Percentiles rank a stretch among this genome's conserved stretches.
phyloP scores from a whole-genome alignment of 2,329 filamentous ascomycete species.

The Scedosporium dehoogii region DNA sequence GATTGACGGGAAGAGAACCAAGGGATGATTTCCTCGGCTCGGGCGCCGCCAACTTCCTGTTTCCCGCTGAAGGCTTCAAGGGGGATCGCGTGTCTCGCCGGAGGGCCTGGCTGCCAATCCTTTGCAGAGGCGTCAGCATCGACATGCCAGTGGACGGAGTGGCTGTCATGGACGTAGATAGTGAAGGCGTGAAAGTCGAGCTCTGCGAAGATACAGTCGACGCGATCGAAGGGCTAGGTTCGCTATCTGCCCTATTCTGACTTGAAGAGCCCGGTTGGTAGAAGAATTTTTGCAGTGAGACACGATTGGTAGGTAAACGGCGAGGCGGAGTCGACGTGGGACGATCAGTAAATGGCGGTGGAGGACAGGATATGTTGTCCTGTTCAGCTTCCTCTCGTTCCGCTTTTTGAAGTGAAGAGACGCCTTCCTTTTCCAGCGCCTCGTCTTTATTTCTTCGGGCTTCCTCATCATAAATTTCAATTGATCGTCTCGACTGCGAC shows the following conservation, averaged over 20 bases:
- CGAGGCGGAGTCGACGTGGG: background rate
- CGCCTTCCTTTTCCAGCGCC: background rate
- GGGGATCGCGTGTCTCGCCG: constrained; percentile 16
- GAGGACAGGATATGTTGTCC: background rate
- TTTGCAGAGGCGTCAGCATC: constrained; percentile 40
- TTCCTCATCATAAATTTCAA: constrained; percentile 37
- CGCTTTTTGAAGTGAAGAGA: background rate
- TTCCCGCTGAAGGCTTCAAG: background rate
- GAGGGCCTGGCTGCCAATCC: constrained; percentile 38
- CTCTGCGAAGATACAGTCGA: constrained; percentile 21
- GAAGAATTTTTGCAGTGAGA: constrained; percentile 6
- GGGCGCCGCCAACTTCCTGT: background rate
- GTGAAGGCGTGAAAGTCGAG: constrained; percentile 23
- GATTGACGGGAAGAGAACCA: constrained; percentile 26
- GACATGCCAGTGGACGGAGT: constrained; percentile 32
- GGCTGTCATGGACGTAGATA: constrained; percentile 16
- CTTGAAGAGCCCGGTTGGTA: background rate
- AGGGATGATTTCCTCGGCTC: background rate
- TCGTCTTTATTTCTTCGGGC: constrained; percentile 11
- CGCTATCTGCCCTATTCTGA: background rate
- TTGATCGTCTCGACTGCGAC: constrained; percentile 23
- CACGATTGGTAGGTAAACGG: background rate
- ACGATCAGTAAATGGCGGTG: background rate
- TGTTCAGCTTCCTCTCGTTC: background rate
- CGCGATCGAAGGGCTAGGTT: constrained; percentile 9